These are phyloP conservation scores for Protea cynaroides DNA, from an alignment of 164 flowering plant genomes.

Conservation along the genomic window DNA sequence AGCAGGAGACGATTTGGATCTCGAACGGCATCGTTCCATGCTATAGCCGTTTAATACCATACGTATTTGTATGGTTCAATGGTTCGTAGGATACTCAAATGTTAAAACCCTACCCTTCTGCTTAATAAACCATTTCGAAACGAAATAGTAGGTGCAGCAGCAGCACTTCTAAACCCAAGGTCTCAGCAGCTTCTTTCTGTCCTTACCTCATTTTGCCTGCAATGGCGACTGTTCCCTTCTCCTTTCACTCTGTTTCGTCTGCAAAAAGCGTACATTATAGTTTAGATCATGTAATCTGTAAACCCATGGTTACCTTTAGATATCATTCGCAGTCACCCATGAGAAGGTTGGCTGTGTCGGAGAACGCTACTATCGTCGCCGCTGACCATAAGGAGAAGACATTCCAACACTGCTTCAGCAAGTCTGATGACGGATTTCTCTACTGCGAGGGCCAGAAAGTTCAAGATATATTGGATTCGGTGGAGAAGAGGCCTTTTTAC, in stretches of 20 bases:
- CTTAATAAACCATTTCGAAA: no score
- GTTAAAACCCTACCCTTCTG: no score
- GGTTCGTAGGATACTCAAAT: no score
- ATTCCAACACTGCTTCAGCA: conserved; percentile 77
- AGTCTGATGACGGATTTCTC: conserved; percentile 69
- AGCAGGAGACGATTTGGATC: no score
- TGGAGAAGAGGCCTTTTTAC: conserved; percentile 81
- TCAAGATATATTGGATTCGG: conserved; percentile 55
- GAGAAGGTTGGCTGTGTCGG: conserved; percentile 36
- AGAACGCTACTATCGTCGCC: conserved; percentile 15
- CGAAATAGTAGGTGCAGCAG: no score
- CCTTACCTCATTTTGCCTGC: no score
- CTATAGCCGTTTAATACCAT: no score
- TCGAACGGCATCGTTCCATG: no score
- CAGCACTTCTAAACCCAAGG: no score
- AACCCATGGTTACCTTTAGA: conserved; percentile 17
- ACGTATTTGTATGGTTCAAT: no score
- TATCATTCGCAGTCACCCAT: conserved; percentile 17
- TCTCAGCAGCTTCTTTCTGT: no score
- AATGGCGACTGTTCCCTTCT: conserved; percentile 53
- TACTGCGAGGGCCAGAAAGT: conserved; percentile 74
- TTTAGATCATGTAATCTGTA: conserved; percentile 17
- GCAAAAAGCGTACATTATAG: conserved; percentile 26
- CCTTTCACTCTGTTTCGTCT: conserved; percentile 27
- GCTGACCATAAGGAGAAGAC: conserved; percentile 17